A percentile compares a stretch with the other conserved stretches of the same genome.
These are phyloP conservation scores for Hypsizygus marmoreus DNA, from an alignment of 768 basidiomycete genomes.

Conservation along the genomic window DNA sequence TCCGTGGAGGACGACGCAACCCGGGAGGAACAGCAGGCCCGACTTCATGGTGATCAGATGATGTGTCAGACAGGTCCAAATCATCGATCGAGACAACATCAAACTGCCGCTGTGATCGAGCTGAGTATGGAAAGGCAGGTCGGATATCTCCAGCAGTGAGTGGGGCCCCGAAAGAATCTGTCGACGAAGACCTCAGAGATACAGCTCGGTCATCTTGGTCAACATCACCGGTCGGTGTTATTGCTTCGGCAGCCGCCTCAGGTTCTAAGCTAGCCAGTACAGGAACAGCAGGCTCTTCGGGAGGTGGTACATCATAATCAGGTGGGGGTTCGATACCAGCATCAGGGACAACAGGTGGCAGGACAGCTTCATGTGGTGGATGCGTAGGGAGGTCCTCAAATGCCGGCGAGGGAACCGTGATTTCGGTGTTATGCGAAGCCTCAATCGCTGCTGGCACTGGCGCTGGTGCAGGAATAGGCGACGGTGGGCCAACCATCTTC, in stretches of 20 bases:
- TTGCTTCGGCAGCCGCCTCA: background rate
- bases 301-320: background rate
- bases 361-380: too few species aligned
- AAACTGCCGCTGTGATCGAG: constrained; percentile 56
- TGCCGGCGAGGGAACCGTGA: too few species aligned
- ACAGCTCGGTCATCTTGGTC: constrained; percentile 25
- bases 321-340: background rate
- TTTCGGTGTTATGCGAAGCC: too few species aligned
- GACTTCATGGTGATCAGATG: constrained; percentile 52
- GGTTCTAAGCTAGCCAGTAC: too few species aligned
- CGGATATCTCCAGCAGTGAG: constrained; percentile 33
- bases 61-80: constrained; percentile 76
- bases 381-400: too few species aligned
- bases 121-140: constrained; percentile 38
- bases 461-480: constrained; percentile 11
- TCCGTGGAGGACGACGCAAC: constrained; percentile 54
- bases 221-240: background rate
- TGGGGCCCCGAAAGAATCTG: constrained; percentile 52
- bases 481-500: constrained; percentile 47
- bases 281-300: constrained; percentile 3
- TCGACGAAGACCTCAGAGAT: constrained; percentile 48
- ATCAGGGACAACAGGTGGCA: background rate
- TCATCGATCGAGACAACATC: constrained; percentile 82
- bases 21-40: constrained; percentile 49
- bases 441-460: constrained; percentile 5